These are phyloP conservation scores for Backusella australiensis DNA, from an alignment of 192 early-diverging fungal genomes.

Conservation along the genomic window DNA sequence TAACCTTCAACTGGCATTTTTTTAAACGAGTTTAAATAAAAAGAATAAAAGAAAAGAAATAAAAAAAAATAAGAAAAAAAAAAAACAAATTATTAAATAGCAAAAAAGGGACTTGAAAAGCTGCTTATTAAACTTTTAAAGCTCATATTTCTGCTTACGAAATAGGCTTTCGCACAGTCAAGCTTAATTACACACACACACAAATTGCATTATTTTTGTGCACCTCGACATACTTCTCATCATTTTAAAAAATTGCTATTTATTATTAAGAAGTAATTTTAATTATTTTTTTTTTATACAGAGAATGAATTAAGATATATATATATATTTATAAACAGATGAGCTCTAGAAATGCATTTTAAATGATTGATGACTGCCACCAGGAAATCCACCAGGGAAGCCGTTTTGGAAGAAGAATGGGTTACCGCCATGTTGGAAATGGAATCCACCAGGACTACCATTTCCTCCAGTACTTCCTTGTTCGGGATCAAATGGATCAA, in stretches of 20 bases:
- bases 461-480: slow-evolving; percentile 26
- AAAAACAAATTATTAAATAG: not conserved
- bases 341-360: slow-evolving; percentile 4
- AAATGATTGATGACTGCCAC: slow-evolving; percentile 1
- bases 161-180: not conserved
- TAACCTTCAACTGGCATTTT: slow-evolving; percentile 30
- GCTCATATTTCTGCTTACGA: not conserved
- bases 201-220: too few relatives aligned
- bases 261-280: too few relatives aligned
- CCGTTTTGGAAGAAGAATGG: slow-evolving; percentile 18
- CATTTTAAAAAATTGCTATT: too few relatives aligned
- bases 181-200: not conserved
- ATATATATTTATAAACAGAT: too few relatives aligned
- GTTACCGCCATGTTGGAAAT: slow-evolving; percentile 45
- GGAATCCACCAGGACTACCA: slow-evolving; percentile 44
- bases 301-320: not conserved
- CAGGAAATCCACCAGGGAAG: not conserved
- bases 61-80: not conserved
- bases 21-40: not conserved
- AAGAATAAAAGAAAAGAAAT: not conserved
- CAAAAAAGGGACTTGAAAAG: not conserved
- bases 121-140: not conserved
- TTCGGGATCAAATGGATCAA: slow-evolving; percentile 76
- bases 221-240: too few relatives aligned
- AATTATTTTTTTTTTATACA: not conserved